Percentiles rank a stretch among this genome's conserved stretches.
Conservation (phyloP, 2,329 filamentous ascomycete genomes). For the Trichoderma sp. region DNA sequence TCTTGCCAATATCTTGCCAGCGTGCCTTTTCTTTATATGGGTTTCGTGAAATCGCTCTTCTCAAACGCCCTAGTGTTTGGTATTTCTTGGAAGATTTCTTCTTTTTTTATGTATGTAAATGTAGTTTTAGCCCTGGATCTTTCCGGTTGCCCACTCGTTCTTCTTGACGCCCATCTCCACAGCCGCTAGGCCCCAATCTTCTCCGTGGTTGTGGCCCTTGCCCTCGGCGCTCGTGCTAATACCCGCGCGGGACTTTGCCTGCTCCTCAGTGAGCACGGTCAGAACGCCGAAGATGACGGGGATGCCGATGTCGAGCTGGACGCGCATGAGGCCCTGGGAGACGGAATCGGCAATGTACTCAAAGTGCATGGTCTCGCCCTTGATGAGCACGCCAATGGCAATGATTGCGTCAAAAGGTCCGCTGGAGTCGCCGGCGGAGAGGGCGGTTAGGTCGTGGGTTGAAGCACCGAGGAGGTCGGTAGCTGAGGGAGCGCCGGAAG, state of each 20-base stretch:
- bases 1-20: not conserved
- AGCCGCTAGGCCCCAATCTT: slow-evolving; percentile 92
- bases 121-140: slow-evolving; percentile 44
- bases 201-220: slow-evolving; percentile 82
- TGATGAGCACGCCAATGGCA: slow-evolving; percentile 93
- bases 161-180: slow-evolving; percentile 92
- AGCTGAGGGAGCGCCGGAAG: slow-evolving; percentile 60
- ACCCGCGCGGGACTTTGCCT: slow-evolving; percentile 82
- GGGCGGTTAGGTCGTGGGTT: slow-evolving; percentile 63
- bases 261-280: slow-evolving; percentile 84
- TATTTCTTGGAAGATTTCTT: not conserved
- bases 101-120: not conserved
- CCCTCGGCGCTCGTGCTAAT: slow-evolving; percentile 73
- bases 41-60: not conserved
- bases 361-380: slow-evolving; percentile 99
- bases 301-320: slow-evolving; percentile 84
- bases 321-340: slow-evolving; percentile 87
- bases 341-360: slow-evolving; percentile 96
- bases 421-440: slow-evolving; percentile 41
- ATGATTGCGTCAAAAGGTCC: slow-evolving; percentile 89
- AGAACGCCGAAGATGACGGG: slow-evolving; percentile 91
- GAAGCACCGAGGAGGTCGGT: slow-evolving; percentile 72
- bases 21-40: not conserved
- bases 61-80: not conserved
- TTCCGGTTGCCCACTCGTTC: slow-evolving; percentile 75